Conservation (phyloP, 345 rosid genomes). For the Brassica nigra region DNA sequence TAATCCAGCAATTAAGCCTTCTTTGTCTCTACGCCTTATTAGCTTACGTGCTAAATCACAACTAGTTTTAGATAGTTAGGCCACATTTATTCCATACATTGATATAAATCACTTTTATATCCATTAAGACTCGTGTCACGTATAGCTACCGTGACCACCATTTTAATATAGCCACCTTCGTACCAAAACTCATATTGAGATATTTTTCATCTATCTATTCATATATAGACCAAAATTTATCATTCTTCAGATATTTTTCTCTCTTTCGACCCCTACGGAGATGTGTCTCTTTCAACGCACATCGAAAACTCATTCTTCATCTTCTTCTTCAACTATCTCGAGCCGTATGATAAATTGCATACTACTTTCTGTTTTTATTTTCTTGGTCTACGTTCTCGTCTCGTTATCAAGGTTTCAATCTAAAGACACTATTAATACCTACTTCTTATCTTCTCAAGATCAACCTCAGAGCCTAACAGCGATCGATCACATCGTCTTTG, state of each 20-base stretch:
- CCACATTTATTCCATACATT: not conserved
- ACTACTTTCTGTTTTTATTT: conserved; percentile 45
- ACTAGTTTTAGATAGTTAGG: not conserved
- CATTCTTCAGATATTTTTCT: not conserved
- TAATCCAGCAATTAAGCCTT: not conserved
- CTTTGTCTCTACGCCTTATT: conserved; percentile 4
- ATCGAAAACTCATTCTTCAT: conserved; percentile 43
- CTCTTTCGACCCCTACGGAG: not conserved
- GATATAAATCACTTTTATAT: not conserved
- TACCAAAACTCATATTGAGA: not conserved
- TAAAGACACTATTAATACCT: conserved; percentile 33
- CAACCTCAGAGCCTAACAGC: conserved; percentile 41
- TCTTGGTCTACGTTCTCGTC: conserved; percentile 48
- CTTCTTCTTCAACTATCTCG: conserved; percentile 27
- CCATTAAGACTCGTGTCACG: not conserved
- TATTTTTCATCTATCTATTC: not conserved
- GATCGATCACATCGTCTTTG: conserved; percentile 66
- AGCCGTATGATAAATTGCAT: conserved; percentile 43
- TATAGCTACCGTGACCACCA: conserved; percentile 30
- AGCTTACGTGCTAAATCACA: conserved; percentile 19
- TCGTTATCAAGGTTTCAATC: conserved; percentile 44
- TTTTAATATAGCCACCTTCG: conserved; percentile 2
- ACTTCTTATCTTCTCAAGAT: conserved; percentile 38
- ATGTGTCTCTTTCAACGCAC: conserved; percentile 45
- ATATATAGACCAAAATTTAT: not conserved